Conservation (phyloP, 352 stramenopile genomes). For the Blastocystis sp. region DNA sequence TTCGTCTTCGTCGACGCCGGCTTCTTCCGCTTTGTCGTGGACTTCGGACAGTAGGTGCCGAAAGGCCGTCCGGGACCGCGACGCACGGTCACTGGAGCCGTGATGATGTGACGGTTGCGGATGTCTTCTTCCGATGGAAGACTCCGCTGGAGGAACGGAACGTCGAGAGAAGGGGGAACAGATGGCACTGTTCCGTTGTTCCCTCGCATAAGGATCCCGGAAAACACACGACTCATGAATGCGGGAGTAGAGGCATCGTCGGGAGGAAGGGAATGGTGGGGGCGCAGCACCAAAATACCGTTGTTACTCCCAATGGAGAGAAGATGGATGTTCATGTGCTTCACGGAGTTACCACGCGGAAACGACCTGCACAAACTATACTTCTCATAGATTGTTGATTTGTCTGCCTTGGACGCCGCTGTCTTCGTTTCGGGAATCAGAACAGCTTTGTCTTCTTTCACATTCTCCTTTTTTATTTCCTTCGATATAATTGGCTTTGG, state of each 20-base stretch:
- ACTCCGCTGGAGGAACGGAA: background rate
- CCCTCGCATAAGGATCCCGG: background rate
- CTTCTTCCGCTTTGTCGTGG: background rate
- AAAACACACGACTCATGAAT: background rate
- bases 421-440: background rate
- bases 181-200: background rate
- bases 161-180: background rate
- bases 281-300: constrained; percentile 9
- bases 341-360: background rate
- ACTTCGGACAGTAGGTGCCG: background rate
- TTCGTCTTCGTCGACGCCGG: background rate
- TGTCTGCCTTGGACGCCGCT: background rate
- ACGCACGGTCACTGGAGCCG: background rate
- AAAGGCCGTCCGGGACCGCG: constrained; percentile 38
- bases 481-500: too few relatives aligned
- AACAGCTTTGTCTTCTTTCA: too few relatives aligned
- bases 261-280: background rate
- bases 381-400: background rate
- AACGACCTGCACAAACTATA: background rate
- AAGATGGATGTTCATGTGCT: constrained; percentile 21
- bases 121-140: constrained; percentile 2
- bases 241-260: background rate
- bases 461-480: too few relatives aligned
- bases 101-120: background rate
- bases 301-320: constrained; percentile 3